phyloP scores from a whole-genome alignment of 768 basidiomycete genomes.

The Nevesoporus exiguus region DNA sequence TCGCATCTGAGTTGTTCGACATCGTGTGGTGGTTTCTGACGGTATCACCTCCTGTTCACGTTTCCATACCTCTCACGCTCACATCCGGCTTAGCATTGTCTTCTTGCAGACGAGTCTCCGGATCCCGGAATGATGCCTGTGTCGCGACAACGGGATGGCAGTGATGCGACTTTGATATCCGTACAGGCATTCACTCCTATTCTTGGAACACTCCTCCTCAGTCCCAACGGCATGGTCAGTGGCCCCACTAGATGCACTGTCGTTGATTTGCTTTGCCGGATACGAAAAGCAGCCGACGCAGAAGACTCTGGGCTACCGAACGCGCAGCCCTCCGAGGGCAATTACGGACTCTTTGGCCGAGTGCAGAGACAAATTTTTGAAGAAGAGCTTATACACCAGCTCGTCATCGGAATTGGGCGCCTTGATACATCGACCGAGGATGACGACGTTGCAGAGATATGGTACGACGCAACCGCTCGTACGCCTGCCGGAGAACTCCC shows the following conservation, averaged over 20 bases:
- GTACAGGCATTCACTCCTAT: slow-evolving; percentile 91
- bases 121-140: slow-evolving; percentile 14
- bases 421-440: slow-evolving; percentile 44
- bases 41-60: slow-evolving; percentile 31
- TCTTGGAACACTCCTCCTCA: slow-evolving; percentile 83
- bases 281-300: slow-evolving; percentile 56
- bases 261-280: slow-evolving; percentile 71
- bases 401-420: slow-evolving; percentile 86
- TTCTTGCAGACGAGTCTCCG: slow-evolving; percentile 49
- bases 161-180: slow-evolving; percentile 48
- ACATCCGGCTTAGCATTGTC: slow-evolving; percentile 52
- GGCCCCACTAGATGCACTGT: slow-evolving; percentile 71
- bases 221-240: slow-evolving; percentile 69
- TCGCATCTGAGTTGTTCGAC: slow-evolving; percentile 72
- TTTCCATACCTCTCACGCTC: slow-evolving; percentile 4
- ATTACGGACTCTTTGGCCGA: slow-evolving; percentile 46
- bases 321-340: slow-evolving; percentile 28
- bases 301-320: slow-evolving; percentile 36
- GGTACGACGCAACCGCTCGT: slow-evolving; percentile 30
- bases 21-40: slow-evolving; percentile 95
- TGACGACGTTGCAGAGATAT: slow-evolving; percentile 37
- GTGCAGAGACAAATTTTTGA: slow-evolving; percentile 66
- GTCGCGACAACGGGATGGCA: slow-evolving; percentile 12
- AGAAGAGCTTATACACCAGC: slow-evolving; percentile 77
- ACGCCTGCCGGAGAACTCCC: slow-evolving; percentile 31